phyloP scores from a whole-genome alignment of 2,329 filamentous ascomycete species.

The Alternaria sp. region DNA sequence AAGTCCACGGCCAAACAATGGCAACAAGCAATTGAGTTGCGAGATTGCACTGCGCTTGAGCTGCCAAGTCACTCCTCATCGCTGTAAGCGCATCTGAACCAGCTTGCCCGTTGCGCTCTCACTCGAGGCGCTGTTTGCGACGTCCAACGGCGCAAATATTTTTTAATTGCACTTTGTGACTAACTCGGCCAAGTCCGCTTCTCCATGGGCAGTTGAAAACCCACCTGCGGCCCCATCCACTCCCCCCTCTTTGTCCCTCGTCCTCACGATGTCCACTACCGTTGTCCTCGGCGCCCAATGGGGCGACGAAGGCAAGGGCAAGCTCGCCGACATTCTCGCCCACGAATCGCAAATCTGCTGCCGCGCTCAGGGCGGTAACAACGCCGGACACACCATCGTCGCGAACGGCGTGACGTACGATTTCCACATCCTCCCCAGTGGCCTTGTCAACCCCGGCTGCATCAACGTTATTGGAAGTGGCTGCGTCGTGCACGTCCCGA shows the following conservation, averaged over 20 bases:
- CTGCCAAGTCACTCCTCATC: background rate
- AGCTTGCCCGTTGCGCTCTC: background rate
- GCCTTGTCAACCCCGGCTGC: slow-evolving; percentile 74
- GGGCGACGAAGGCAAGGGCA: slow-evolving; percentile 68
- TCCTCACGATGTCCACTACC: slow-evolving; percentile 58
- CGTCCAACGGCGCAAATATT: slow-evolving; percentile 35
- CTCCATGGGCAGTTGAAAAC: slow-evolving; percentile 33
- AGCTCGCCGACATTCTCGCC: slow-evolving; percentile 66
- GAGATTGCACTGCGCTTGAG: background rate
- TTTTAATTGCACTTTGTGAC: slow-evolving; percentile 27
- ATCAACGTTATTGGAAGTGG: slow-evolving; percentile 74
- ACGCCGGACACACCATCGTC: slow-evolving; percentile 60
- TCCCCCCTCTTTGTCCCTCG: slow-evolving; percentile 18
- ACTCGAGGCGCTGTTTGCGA: slow-evolving; percentile 4
- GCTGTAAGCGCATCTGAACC: background rate
- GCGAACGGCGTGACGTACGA: slow-evolving; percentile 58
- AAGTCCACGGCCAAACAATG: background rate
- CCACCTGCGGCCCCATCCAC: slow-evolving; percentile 29
- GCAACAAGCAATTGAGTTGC: background rate
- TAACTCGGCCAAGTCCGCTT: slow-evolving; percentile 28
- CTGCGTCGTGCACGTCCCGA: slow-evolving; percentile 73
- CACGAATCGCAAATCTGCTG: slow-evolving; percentile 64
- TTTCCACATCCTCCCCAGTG: slow-evolving; percentile 61
- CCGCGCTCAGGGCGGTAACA: slow-evolving; percentile 68
- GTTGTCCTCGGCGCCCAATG: slow-evolving; percentile 68